These are phyloP conservation scores for Flammula alnicola DNA, from an alignment of 1,284 basidiomycete genomes.

Conservation along the genomic window DNA sequence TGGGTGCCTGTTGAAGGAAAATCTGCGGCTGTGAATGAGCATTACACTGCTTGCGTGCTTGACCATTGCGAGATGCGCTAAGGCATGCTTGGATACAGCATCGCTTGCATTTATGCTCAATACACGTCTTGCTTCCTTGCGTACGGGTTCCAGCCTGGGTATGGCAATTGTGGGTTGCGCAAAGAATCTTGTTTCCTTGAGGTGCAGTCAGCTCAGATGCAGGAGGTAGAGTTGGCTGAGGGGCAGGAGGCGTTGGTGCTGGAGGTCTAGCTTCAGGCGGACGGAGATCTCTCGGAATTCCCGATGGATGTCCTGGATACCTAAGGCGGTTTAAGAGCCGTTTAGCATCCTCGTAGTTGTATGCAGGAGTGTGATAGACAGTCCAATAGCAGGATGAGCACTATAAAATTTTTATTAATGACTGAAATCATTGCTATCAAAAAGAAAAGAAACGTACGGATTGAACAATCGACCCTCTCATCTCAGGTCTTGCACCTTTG, in stretches of 20 bases:
- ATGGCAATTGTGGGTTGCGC: neutral
- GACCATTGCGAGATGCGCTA: neutral
- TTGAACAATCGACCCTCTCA: no score
- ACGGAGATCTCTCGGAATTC: neutral
- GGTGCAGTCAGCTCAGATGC: neutral
- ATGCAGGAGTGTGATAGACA: neutral
- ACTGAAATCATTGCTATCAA: no score
- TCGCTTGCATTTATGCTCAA: neutral
- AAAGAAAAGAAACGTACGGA: no score
- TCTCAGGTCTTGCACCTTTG: no score
- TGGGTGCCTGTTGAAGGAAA: no score
- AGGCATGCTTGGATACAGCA: neutral
- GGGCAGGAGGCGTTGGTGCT: no score
- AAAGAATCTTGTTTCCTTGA: neutral
- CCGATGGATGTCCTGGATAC: neutral
- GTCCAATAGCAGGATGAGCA: no score
- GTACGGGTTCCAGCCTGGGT: neutral
- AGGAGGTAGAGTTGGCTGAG: neutral
- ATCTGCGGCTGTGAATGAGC: neutral
- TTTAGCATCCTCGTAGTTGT: neutral
- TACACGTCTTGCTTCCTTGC: neutral
- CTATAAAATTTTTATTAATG: no score
- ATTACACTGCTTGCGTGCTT: neutral
- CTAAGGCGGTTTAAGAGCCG: neutral
- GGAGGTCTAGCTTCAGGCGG: no score